Evolutionary conservation across 192 early-diverging fungal species (phyloP).

Genomic region (Spinellus fusiger): DNA sequence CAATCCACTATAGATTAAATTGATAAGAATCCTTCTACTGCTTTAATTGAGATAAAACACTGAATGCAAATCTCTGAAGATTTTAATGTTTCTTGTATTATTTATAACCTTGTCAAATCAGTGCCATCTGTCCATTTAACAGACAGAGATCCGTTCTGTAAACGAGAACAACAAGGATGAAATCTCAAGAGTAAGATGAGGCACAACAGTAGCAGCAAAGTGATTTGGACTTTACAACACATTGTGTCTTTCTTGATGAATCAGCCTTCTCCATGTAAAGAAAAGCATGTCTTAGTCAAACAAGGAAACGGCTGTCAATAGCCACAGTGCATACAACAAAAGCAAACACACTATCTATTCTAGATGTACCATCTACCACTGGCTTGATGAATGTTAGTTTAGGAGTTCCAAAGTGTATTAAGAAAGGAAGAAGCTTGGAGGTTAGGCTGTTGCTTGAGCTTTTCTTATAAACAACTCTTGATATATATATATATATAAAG

Average conservation of each 20-base stretch:
- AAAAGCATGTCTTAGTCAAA: background rate
- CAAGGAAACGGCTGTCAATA: background rate
- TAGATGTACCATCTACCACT: background rate
- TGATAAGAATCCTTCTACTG: background rate
- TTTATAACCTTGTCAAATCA: background rate
- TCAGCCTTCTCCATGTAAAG: background rate
- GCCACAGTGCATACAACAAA: background rate
- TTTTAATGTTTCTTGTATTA: background rate
- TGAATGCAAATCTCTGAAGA: background rate
- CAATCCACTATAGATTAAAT: conserved; percentile 9
- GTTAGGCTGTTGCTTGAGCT: too few species aligned
- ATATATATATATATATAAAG: too few species aligned
- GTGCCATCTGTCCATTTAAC: background rate
- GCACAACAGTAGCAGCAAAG: background rate
- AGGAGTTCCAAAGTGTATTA: background rate
- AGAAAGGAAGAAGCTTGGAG: too few species aligned
- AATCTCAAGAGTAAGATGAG: background rate
- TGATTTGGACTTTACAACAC: background rate
- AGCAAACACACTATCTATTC: background rate
- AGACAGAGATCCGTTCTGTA: background rate
- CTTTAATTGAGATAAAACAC: background rate
- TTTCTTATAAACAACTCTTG: too few species aligned
- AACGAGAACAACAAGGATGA: background rate
- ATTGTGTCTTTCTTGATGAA: background rate
- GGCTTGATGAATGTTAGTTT: too few species aligned